Conservation (phyloP, 192 early-diverging fungal genomes). For the Coemansia sp. region DNA sequence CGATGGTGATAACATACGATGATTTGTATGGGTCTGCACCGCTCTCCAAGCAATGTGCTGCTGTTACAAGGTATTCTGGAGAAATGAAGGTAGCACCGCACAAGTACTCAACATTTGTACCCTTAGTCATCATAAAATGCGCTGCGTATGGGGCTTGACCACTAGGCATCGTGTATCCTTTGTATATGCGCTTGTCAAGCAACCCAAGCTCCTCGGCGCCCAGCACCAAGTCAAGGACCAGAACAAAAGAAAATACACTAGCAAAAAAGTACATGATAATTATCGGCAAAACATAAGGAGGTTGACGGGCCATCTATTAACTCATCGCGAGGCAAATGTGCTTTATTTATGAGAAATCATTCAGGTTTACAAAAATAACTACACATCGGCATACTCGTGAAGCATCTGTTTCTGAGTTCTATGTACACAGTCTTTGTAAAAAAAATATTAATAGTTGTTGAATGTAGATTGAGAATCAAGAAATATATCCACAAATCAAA, state of each 20-base stretch:
- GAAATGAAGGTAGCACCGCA: constrained; percentile 33
- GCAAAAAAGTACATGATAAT: not conserved
- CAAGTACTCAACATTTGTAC: not conserved
- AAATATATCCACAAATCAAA: not conserved
- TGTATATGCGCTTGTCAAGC: constrained; percentile 24
- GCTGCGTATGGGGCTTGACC: constrained; percentile 10
- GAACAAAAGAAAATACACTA: not conserved
- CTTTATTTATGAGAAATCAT: no score
- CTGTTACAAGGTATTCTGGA: constrained; percentile 19
- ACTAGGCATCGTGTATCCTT: not conserved
- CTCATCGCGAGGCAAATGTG: no score
- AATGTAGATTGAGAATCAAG: no score
- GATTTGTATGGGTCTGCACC: not conserved
- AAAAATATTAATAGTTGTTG: no score
- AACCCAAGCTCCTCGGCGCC: not conserved
- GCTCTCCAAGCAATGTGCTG: constrained; percentile 19
- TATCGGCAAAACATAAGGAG: not conserved
- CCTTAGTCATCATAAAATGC: not conserved
- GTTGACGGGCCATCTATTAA: no score
- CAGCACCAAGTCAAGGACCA: not conserved
- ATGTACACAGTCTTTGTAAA: no score
- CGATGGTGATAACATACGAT: not conserved
- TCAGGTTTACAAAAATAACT: not conserved
- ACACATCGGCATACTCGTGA: not conserved
- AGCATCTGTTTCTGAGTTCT: no score